A percentile compares a stretch with the other conserved stretches of the same genome.
phyloP scores from a whole-genome alignment of 108 stramenopile genomes.

The Cyclotella cryptica region DNA sequence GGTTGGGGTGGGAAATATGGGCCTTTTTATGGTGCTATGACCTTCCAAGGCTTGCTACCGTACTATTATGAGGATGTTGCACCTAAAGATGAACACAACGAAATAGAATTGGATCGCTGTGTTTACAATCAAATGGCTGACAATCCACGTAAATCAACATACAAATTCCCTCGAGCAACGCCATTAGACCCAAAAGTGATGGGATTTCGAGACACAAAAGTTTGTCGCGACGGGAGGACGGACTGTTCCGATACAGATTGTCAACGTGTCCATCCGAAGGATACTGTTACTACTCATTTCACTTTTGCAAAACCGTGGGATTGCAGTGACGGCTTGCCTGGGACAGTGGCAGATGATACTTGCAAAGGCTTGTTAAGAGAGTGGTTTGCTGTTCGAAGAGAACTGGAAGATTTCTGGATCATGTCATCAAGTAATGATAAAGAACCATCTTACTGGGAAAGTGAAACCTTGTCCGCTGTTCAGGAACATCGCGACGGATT shows the following conservation, averaged over 20 bases:
- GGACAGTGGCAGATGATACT: conserved; percentile 44
- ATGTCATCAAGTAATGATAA: conserved; percentile 1
- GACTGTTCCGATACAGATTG: conserved; percentile 67
- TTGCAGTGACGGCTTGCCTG: conserved; percentile 45
- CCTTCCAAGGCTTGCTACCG: conserved; percentile 78
- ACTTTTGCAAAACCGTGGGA: conserved; percentile 78
- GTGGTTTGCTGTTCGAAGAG: conserved; percentile 52
- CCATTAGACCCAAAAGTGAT: conserved; percentile 42
- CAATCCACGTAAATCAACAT: conserved; percentile 52
- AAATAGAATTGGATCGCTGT: conserved; percentile 64
- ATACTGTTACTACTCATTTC: conserved; percentile 63
- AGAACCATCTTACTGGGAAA: background rate
- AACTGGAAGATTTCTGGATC: conserved; percentile 57
- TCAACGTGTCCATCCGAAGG: conserved; percentile 49
- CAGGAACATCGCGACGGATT: background rate
- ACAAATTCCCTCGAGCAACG: conserved; percentile 48
- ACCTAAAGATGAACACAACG: conserved; percentile 36
- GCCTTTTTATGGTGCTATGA: conserved; percentile 76
- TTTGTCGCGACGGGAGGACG: conserved; percentile 52
- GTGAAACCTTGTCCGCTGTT: background rate
- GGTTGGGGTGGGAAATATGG: conserved; percentile 85
- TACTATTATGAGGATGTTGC: conserved; percentile 73
- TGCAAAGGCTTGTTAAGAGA: conserved; percentile 48
- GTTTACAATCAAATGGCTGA: conserved; percentile 74
- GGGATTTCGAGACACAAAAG: conserved; percentile 47